These are phyloP conservation scores for Phaeotremella fagi DNA, from an alignment of 768 basidiomycete genomes.

Conservation along the genomic window DNA sequence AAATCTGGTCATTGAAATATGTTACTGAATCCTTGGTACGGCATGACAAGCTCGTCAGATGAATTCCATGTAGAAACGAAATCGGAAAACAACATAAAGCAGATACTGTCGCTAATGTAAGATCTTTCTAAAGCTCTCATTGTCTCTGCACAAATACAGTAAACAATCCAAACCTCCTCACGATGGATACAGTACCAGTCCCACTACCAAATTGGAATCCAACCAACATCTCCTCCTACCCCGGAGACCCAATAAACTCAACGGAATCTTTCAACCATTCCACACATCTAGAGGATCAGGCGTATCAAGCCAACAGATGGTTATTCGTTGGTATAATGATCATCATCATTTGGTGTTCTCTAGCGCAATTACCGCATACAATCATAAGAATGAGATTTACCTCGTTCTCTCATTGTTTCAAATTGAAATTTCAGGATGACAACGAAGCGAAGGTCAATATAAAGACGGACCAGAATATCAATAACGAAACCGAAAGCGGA, in stretches of 20 bases:
- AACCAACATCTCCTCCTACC: constrained; percentile 1
- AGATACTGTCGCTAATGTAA: no score
- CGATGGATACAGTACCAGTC: background rate
- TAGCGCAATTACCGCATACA: constrained; percentile 21
- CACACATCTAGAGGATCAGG: constrained; percentile 15
- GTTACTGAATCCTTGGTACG: no score
- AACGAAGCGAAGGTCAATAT: background rate
- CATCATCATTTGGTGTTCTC: constrained; percentile 11
- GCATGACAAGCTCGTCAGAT: no score
- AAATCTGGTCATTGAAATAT: no score
- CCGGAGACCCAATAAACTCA: constrained; percentile 17
- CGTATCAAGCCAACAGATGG: constrained; percentile 21
- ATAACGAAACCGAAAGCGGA: background rate
- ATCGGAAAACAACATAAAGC: no score
- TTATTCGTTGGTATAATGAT: constrained; percentile 23
- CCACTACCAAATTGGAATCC: constrained; percentile 3
- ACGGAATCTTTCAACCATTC: constrained; percentile 18
- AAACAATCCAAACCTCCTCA: no score
- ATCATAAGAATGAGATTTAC: constrained; percentile 6
- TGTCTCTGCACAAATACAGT: no score
- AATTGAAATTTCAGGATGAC: background rate
- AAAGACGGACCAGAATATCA: background rate
- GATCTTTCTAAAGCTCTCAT: no score
- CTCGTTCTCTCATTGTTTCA: constrained; percentile 1
- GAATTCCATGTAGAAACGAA: background rate